These are phyloP conservation scores for Naganishia vishniacii DNA, from an alignment of 768 basidiomycete genomes.

Conservation along the genomic window DNA sequence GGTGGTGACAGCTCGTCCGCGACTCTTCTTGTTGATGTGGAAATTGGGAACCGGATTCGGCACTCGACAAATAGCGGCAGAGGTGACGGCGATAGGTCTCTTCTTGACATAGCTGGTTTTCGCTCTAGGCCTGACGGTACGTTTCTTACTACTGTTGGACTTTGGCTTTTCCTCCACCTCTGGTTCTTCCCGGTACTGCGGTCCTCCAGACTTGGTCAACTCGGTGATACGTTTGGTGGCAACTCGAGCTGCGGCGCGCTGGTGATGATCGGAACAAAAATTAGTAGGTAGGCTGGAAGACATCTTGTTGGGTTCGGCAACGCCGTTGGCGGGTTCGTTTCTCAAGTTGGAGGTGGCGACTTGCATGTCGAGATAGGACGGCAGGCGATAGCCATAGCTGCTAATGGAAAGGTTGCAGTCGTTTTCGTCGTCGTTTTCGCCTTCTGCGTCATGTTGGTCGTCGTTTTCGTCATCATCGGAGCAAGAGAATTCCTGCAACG, in stretches of 20 bases:
- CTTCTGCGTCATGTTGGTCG: not conserved
- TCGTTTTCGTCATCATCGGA: conserved; percentile 1
- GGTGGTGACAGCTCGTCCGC: conserved; percentile 8
- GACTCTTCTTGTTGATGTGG: conserved; percentile 12
- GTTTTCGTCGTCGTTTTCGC: conserved; percentile 5
- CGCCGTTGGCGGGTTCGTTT: conserved; percentile 2
- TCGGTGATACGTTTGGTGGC: not conserved
- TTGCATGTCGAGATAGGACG: not conserved
- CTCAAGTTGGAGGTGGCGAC: conserved; percentile 1
- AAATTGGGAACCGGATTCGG: conserved; percentile 21
- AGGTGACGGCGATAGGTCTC: not conserved
- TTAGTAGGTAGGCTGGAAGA: not conserved
- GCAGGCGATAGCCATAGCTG: not conserved
- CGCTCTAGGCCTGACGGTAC: not conserved
- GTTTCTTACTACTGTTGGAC: not conserved
- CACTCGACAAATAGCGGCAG: conserved; percentile 3
- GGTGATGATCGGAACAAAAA: not conserved
- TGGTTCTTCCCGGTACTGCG: not conserved
- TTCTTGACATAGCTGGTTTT: not conserved
- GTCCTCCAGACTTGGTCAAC: not conserved
- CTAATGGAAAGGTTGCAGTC: not conserved
- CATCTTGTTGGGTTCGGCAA: not conserved
- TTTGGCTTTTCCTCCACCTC: not conserved
- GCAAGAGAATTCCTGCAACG: conserved; percentile 5
- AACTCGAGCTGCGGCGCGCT: not conserved